phyloP scores from a whole-genome alignment of 306 rosid species.

The Ormosia semicastrata region DNA sequence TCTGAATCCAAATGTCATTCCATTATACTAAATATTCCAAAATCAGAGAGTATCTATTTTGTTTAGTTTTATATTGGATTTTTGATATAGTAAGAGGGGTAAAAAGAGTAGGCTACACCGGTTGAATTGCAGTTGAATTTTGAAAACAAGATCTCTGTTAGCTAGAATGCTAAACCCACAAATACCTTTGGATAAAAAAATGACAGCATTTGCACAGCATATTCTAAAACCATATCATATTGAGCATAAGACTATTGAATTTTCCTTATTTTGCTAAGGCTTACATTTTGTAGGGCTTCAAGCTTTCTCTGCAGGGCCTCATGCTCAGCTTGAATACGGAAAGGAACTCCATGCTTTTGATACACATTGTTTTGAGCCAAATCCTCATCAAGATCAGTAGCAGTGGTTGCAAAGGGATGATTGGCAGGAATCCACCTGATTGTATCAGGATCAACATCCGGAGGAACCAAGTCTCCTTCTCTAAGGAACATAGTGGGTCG shows the following conservation, averaged over 20 bases:
- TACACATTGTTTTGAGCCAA: slow-evolving; percentile 82
- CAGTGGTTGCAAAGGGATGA: slow-evolving; percentile 95
- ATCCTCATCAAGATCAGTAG: slow-evolving; percentile 78
- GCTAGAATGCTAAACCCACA: slow-evolving; percentile 15
- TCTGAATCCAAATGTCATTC: not conserved
- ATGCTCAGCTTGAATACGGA: slow-evolving; percentile 90
- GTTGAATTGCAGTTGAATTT: slow-evolving; percentile 1
- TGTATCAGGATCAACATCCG: slow-evolving; percentile 86
- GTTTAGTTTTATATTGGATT: not conserved
- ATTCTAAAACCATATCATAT: slow-evolving; percentile 10
- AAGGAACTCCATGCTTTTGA: slow-evolving; percentile 95
- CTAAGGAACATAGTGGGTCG: slow-evolving; percentile 87
- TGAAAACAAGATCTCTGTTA: not conserved
- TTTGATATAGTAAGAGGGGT: not conserved
- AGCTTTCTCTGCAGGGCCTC: slow-evolving; percentile 89
- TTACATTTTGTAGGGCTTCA: slow-evolving; percentile 78
- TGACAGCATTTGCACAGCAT: not conserved
- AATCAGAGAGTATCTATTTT: not conserved
- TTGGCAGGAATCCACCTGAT: slow-evolving; percentile 94
- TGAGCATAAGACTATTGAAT: not conserved
- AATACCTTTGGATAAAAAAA: not conserved
- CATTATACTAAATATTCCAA: not conserved
- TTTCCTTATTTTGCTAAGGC: slow-evolving; percentile 29
- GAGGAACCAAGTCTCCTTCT: slow-evolving; percentile 82
- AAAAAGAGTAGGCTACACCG: not conserved